phyloP scores from a whole-genome alignment of 2,329 filamentous ascomycete species.

The Chaetomium olivaceum region DNA sequence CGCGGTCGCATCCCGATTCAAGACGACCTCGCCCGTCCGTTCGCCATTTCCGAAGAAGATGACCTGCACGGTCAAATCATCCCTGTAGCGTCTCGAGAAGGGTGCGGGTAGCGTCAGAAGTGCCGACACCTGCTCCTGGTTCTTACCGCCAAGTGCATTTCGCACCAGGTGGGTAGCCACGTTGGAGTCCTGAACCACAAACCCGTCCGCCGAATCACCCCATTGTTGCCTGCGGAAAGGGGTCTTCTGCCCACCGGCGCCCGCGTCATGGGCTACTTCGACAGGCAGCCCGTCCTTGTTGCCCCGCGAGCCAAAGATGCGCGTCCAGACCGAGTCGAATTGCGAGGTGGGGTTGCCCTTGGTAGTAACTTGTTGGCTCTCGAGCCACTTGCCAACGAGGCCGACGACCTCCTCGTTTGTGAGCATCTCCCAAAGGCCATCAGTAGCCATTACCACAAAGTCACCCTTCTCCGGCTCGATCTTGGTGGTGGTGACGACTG shows the following conservation, averaged over 20 bases:
- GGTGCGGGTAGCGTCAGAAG: constrained; percentile 88
- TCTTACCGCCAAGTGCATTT: constrained; percentile 90
- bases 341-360: constrained; percentile 56
- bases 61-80: constrained; percentile 95
- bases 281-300: constrained; percentile 65
- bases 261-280: constrained; percentile 56
- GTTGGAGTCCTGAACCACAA: constrained; percentile 93
- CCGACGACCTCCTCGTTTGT: constrained; percentile 98
- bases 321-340: constrained; percentile 69
- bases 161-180: constrained; percentile 93
- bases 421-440: constrained; percentile 98
- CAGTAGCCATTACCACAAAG: constrained; percentile 94
- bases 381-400: constrained; percentile 94
- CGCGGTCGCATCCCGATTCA: constrained; percentile 86
- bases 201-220: constrained; percentile 77
- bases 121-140: constrained; percentile 90
- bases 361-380: constrained; percentile 62
- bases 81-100: constrained; percentile 86
- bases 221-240: constrained; percentile 89
- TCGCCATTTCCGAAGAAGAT: constrained; percentile 92
- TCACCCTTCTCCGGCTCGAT: constrained; percentile 87
- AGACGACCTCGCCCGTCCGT: constrained; percentile 72
- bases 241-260: constrained; percentile 71
- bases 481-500: constrained; percentile 88
- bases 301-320: constrained; percentile 56